Base-by-base conservation (phyloP, 495 filamentous ascomycete species). In the Penicillium waksmanii region DNA sequence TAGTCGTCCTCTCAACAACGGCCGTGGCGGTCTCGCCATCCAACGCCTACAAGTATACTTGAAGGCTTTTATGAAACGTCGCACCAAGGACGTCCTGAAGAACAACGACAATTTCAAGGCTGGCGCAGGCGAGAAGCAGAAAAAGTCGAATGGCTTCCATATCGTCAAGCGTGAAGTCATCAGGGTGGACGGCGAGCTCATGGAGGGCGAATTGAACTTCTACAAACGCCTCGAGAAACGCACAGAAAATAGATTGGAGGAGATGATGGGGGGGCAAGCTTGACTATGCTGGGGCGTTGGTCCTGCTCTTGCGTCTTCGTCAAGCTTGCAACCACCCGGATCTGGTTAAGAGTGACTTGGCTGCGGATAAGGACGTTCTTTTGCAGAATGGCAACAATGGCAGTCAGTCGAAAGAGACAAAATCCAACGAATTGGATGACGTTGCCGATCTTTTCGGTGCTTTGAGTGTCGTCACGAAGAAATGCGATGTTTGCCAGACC, bases 251-350 rank as follows among this genome's bases (percentile, higher is more conserved):
- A 89, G 89, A 61, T 79, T 98, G 51, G 87, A 95, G 58, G 85
- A 88, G 67, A 95, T 97, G 90, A 92, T 96, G 86, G 84, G 83
- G 83, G 38, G 85, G 80, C 5, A 89, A 90, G 64, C 70, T 88
- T 23, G 90, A 89, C 68, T 93, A 93, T 74, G 88, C 89, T 19
- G 87, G 86, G 60, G 95, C 95, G 18, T 86, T 98, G 64, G 90
- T 96, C 12, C 74, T 98, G 59, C 82, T 98, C 13, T 77, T 98
- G 58, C 88, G 95, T 48, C 79, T 98, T 57, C 84, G 94, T 52
- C 94, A 98, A 72, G 88, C 91, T 36, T 98, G 95, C 74, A 96
- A 98, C 67, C 95, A 98, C 73, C 91, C 92, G 0, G 84, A 92
- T 52, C 78, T 98, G 54, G 86, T 96, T 52, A 92, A 89, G 58